Evolutionary conservation across 768 basidiomycete species (phyloP).

Genomic region (Xerocomellus intermedius): DNA sequence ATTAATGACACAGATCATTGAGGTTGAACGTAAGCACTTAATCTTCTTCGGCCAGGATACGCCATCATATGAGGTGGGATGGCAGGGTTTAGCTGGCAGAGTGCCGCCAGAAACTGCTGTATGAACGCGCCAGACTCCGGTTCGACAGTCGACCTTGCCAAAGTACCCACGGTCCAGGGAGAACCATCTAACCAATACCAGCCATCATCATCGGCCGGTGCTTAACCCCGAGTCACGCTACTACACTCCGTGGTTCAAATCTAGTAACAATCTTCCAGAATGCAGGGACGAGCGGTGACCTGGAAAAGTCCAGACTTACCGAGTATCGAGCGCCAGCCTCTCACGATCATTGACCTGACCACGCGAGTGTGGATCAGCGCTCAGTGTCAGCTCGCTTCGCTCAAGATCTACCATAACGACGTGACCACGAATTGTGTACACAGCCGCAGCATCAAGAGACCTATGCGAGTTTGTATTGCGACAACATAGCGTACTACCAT

Average conservation of each 20-base stretch:
- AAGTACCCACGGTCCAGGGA: neutral
- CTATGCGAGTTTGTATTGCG: neutral
- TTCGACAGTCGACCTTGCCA: neutral
- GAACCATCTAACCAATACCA: neutral
- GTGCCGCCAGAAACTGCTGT: neutral
- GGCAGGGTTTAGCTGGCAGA: neutral
- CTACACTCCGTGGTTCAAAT: neutral
- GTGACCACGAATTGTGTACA: slow-evolving; percentile 1
- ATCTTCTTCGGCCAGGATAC: neutral
- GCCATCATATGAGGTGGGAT: neutral
- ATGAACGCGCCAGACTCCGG: too few species aligned
- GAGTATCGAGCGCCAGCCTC: neutral
- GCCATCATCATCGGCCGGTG: neutral
- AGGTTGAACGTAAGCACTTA: neutral
- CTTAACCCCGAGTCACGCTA: neutral
- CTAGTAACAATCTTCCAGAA: neutral
- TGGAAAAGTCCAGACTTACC: too few species aligned
- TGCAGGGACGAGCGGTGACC: neutral
- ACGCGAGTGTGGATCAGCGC: slow-evolving; percentile 14
- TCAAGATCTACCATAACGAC: slow-evolving; percentile 2
- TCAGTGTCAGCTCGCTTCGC: neutral
- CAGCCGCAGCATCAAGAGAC: neutral
- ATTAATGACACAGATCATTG: neutral
- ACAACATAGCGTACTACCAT: neutral
- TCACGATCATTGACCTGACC: slow-evolving; percentile 1